phyloP scores from a whole-genome alignment of 2,329 filamentous ascomycete genomes.

The Clonostachys rhizophaga region DNA sequence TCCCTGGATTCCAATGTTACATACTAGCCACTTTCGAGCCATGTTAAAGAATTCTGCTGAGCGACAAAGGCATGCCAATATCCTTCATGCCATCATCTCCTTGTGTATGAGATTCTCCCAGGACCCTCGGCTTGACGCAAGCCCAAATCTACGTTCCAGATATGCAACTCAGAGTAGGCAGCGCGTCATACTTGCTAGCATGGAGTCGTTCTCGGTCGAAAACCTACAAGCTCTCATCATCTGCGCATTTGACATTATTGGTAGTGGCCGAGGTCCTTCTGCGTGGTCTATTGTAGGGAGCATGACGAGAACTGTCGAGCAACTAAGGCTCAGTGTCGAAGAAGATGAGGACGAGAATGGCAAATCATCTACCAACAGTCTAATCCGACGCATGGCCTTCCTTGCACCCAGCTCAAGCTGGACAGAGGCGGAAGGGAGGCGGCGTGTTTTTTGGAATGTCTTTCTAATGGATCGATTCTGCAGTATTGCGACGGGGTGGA shows the following conservation, averaged over 20 bases:
- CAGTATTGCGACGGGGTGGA: constrained; percentile 31
- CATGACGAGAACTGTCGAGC: constrained; percentile 30
- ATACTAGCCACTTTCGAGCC: constrained; percentile 15
- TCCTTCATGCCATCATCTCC: constrained; percentile 28
- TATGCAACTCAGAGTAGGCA: constrained; percentile 9
- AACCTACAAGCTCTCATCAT: constrained; percentile 26
- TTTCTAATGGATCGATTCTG: constrained; percentile 34
- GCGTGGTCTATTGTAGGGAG: constrained; percentile 31
- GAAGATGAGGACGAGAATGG: constrained; percentile 16
- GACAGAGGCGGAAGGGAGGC: constrained; percentile 28
- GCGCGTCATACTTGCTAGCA: constrained; percentile 20
- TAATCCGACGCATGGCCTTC: constrained; percentile 11
- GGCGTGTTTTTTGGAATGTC: constrained; percentile 33
- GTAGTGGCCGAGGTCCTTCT: constrained; percentile 20
- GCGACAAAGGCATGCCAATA: constrained; percentile 13
- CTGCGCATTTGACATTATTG: constrained; percentile 27
- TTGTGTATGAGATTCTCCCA: constrained; percentile 17
- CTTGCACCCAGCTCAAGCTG: constrained; percentile 20
- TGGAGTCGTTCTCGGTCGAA: constrained; percentile 26
- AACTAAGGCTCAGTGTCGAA: constrained; percentile 27
- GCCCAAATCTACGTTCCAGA: constrained; percentile 16
- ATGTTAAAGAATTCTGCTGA: constrained; percentile 10
- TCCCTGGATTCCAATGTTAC: constrained; percentile 26
- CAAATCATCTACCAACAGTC: not conserved
- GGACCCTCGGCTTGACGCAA: constrained; percentile 10